Conservation (phyloP, 495 filamentous ascomycete species). For the Durotheca rogersii region DNA sequence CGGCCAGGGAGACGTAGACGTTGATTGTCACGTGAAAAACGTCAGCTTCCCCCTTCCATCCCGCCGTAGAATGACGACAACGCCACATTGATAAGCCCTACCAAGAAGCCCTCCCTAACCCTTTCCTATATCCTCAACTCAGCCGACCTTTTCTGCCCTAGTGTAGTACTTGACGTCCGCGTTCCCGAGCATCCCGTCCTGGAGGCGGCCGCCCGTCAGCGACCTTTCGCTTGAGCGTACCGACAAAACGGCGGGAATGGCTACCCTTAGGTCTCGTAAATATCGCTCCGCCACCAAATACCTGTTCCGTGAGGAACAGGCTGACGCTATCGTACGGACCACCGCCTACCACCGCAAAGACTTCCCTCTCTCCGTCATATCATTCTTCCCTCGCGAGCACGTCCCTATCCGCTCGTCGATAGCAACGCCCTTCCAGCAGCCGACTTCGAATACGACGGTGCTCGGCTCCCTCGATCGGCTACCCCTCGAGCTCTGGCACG, state of each 20-base stretch:
- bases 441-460: slow-evolving; percentile 27
- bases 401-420: slow-evolving; percentile 28
- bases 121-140: too few relatives aligned
- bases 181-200: too few relatives aligned
- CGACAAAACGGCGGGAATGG: slow-evolving; percentile 18
- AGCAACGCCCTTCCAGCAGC: slow-evolving; percentile 38
- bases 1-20: too few relatives aligned
- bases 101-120: too few relatives aligned
- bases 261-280: slow-evolving; percentile 20
- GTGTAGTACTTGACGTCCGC: too few relatives aligned
- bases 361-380: slow-evolving; percentile 38
- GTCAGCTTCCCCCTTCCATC: too few relatives aligned
- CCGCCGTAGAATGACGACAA: too few relatives aligned
- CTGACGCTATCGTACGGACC: slow-evolving; percentile 28
- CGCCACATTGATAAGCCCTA: too few relatives aligned
- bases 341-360: slow-evolving; percentile 40
- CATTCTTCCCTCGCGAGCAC: slow-evolving; percentile 37
- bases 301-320: slow-evolving; percentile 25
- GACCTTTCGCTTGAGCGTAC: slow-evolving; percentile 13
- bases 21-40: too few relatives aligned
- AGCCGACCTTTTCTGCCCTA: too few relatives aligned
- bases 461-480: slow-evolving; percentile 38
- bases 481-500: slow-evolving; percentile 42
- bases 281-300: slow-evolving; percentile 30
- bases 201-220: too few relatives aligned